A percentile compares a stretch with the other conserved stretches of the same genome.
Evolutionary conservation across 495 filamentous ascomycete genomes (phyloP).

Genomic region (Ramalina peruviana): DNA sequence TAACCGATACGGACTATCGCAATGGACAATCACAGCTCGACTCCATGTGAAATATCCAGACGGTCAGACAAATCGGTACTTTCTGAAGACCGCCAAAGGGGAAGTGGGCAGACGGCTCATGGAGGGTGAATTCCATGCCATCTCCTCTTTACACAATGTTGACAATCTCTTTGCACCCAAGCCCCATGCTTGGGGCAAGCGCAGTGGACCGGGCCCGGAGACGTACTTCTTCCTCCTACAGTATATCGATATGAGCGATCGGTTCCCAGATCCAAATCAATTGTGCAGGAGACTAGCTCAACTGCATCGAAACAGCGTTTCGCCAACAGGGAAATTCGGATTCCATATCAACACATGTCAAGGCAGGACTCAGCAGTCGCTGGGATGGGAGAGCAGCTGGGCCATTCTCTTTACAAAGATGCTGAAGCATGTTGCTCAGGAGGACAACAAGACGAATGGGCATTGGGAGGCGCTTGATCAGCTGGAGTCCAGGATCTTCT

Average conservation of each 20-base stretch:
- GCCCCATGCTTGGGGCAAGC: too few species aligned
- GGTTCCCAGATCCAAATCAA: conserved; percentile 24
- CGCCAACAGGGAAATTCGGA: conserved; percentile 37
- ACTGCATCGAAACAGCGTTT: conserved; percentile 24
- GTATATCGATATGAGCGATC: conserved; percentile 23
- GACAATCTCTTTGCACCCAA: too few species aligned
- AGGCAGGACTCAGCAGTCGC: conserved; percentile 26
- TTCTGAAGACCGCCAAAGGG: too few species aligned
- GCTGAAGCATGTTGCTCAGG: conserved; percentile 13
- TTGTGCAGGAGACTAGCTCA: conserved; percentile 25
- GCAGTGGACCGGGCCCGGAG: too few species aligned
- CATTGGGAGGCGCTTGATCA: conserved; percentile 16
- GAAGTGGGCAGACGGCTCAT: too few species aligned
- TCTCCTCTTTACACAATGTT: too few species aligned
- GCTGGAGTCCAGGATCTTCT: conserved; percentile 13
- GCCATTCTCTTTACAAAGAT: conserved; percentile 26
- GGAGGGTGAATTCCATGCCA: too few species aligned
- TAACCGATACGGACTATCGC: too few species aligned
- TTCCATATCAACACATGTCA: conserved; percentile 33
- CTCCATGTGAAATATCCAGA: too few species aligned
- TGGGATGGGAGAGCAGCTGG: conserved; percentile 28
- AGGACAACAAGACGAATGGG: conserved; percentile 21
- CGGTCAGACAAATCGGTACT: too few species aligned
- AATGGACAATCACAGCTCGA: too few species aligned
- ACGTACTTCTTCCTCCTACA: conserved; percentile 32